A percentile compares a stretch with the other conserved stretches of the same genome.
phyloP scores from a whole-genome alignment of 2,329 filamentous ascomycete genomes.

The Davidsoniella virescens region DNA sequence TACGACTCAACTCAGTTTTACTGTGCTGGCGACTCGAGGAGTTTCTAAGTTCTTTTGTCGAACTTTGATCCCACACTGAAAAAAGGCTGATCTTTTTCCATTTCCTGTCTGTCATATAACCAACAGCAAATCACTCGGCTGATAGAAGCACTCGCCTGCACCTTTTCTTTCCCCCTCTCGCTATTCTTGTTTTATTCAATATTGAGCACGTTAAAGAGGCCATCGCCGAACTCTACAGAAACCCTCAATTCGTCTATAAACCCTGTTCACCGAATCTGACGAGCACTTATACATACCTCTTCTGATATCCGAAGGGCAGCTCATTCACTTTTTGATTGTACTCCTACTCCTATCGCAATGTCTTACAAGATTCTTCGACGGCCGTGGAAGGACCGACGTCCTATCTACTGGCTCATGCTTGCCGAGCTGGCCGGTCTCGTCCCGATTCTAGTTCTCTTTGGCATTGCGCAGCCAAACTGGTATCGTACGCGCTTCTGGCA shows the following conservation, averaged over 20 bases:
- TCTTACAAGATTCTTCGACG: conserved; percentile 41
- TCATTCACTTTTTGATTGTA: background rate
- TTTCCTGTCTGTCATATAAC: too few species aligned
- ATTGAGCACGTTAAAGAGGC: background rate
- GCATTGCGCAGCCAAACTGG: conserved; percentile 54
- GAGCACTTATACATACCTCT: background rate
- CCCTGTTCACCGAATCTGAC: background rate
- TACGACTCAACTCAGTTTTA: too few species aligned
- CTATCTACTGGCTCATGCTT: conserved; percentile 46
- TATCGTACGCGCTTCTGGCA: conserved; percentile 59
- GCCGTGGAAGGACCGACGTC: conserved; percentile 40
- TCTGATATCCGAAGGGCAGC: background rate
- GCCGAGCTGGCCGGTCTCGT: conserved; percentile 51
- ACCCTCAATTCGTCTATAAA: background rate
- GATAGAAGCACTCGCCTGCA: too few species aligned
- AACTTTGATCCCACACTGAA: too few species aligned
- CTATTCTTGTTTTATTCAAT: background rate
- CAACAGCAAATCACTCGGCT: too few species aligned
- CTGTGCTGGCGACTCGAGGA: too few species aligned
- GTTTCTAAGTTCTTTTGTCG: too few species aligned
- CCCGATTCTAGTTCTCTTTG: conserved; percentile 51
- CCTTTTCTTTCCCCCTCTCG: background rate
- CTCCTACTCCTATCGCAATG: conserved; percentile 1
- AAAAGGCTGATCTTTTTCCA: too few species aligned
- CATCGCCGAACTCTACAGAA: background rate